Conservation (phyloP, 805 yeast genomes). For the Candida silvicultrix region DNA sequence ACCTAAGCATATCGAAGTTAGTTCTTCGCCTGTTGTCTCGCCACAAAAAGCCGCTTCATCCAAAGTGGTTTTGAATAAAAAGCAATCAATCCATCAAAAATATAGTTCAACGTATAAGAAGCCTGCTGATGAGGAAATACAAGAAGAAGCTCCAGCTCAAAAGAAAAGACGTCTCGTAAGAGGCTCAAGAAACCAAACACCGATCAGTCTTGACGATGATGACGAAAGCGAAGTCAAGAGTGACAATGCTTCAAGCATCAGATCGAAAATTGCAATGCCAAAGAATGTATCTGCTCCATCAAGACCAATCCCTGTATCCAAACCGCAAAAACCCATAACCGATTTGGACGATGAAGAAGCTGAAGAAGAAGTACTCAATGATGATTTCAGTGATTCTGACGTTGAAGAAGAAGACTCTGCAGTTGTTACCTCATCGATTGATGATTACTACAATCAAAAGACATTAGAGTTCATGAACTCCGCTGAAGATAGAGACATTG, state of each 20-base stretch:
- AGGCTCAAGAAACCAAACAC: constrained; percentile 25
- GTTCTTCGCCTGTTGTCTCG: constrained; percentile 21
- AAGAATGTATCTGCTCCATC: constrained; percentile 1
- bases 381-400: constrained; percentile 42
- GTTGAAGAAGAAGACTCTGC: constrained; percentile 31
- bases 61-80: constrained; percentile 30
- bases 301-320: background rate
- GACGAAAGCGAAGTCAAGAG: constrained; percentile 20
- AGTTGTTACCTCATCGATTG: constrained; percentile 20
- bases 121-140: background rate
- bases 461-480: constrained; percentile 73
- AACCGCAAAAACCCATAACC: background rate
- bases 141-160: constrained; percentile 11
- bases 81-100: constrained; percentile 29
- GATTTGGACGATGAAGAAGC: constrained; percentile 28
- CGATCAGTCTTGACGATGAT: constrained; percentile 17
- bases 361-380: constrained; percentile 37
- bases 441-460: constrained; percentile 49
- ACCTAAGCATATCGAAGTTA: constrained; percentile 11
- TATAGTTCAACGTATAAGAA: constrained; percentile 25
- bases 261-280: background rate
- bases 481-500: constrained; percentile 67
- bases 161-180: constrained; percentile 34
- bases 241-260: constrained; percentile 3
- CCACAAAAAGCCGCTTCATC: constrained; percentile 25